Conservation (phyloP, 306 rosid species). For the Castanospermum australe region DNA sequence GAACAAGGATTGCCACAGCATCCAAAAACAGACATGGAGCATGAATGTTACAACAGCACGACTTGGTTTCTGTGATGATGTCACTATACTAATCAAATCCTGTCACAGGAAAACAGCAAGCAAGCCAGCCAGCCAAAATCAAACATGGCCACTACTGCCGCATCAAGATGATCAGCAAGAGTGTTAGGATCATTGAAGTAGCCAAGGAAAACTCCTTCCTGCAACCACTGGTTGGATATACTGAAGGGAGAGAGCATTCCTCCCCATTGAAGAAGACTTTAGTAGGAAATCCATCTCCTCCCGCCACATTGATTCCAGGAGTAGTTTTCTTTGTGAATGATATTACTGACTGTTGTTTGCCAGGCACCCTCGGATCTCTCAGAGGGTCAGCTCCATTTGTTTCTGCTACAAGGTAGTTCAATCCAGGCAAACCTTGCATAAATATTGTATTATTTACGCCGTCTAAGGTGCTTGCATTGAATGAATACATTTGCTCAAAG, state of each 20-base stretch:
- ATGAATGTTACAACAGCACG: conserved; percentile 24
- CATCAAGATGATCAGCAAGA: conserved; percentile 38
- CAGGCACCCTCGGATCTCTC: conserved; percentile 88
- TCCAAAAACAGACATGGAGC: conserved; percentile 19
- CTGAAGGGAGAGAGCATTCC: conserved; percentile 81
- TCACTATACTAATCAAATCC: conserved; percentile 24
- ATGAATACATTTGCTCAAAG: conserved; percentile 87
- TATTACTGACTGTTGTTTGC: conserved; percentile 92
- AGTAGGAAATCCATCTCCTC: conserved; percentile 84
- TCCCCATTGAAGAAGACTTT: conserved; percentile 94
- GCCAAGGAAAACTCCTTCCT: conserved; percentile 33
- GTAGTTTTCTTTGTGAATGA: conserved; percentile 84
- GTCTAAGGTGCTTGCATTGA: conserved; percentile 59
- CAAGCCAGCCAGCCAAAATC: conserved; percentile 1
- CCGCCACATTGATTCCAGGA: conserved; percentile 59
- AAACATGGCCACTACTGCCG: conserved; percentile 35
- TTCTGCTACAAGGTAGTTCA: conserved; percentile 90
- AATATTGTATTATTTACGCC: conserved; percentile 68
- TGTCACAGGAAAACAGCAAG: not conserved
- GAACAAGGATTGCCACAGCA: conserved; percentile 25
- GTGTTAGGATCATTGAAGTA: conserved; percentile 30
- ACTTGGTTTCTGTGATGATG: conserved; percentile 24
- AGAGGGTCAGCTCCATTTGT: conserved; percentile 61
- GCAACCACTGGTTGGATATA: conserved; percentile 52
- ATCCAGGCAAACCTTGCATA: conserved; percentile 74